Percentiles rank a stretch among this genome's conserved stretches.
Conservation (phyloP, 768 basidiomycete species). For the Daedalea quercina region DNA sequence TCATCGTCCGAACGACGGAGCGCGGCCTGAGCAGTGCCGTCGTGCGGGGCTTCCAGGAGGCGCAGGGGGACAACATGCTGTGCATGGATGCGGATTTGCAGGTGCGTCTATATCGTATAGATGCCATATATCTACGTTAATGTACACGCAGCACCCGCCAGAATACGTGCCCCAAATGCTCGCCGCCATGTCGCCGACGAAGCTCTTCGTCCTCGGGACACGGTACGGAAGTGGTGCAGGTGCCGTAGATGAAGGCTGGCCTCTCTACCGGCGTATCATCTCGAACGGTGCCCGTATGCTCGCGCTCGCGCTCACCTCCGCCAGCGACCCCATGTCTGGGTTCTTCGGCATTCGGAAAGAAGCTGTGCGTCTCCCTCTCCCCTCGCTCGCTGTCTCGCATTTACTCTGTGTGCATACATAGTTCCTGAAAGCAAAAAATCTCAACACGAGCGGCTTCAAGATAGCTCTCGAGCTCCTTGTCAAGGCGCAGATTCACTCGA, state of each 20-base stretch:
- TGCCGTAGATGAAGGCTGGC: conserved; percentile 25
- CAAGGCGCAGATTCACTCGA: conserved; percentile 18
- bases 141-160: conserved; percentile 18
- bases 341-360: conserved; percentile 25
- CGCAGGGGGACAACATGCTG: conserved; percentile 23
- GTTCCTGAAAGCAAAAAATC: conserved; percentile 22
- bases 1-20: conserved; percentile 23
- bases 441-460: conserved; percentile 25
- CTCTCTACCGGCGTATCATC: conserved; percentile 23
- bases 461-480: conserved; percentile 25
- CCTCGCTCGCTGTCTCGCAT: background rate
- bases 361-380: conserved; percentile 11
- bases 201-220: conserved; percentile 22
- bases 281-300: conserved; percentile 23
- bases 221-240: conserved; percentile 20
- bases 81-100: conserved; percentile 26
- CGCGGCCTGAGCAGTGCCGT: conserved; percentile 24
- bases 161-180: conserved; percentile 24
- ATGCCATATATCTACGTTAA: background rate
- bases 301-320: conserved; percentile 22
- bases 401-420: conserved; percentile 2
- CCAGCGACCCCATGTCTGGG: conserved; percentile 26
- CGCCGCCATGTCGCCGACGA: conserved; percentile 15
- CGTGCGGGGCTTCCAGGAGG: conserved; percentile 24
- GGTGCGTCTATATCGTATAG: conserved; percentile 9